phyloP scores from a whole-genome alignment of 805 yeast genomes.

The Candida nonsorbophila region DNA sequence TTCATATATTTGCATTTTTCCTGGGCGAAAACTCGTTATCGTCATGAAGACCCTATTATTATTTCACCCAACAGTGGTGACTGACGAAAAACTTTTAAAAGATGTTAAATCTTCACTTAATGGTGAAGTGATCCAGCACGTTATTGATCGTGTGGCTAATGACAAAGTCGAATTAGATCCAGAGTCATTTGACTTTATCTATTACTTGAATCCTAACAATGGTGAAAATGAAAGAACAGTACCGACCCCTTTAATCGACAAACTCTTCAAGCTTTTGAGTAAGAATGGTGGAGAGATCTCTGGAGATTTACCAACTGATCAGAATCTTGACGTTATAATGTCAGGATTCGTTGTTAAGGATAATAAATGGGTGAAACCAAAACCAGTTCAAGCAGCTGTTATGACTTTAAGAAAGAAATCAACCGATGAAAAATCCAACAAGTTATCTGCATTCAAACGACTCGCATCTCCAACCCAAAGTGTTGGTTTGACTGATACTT shows the following conservation, averaged over 20 bases:
- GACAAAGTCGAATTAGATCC: slow-evolving; percentile 34
- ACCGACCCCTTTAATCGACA: slow-evolving; percentile 20
- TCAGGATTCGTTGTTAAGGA: slow-evolving; percentile 55
- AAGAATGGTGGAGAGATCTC: slow-evolving; percentile 40
- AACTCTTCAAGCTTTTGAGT: slow-evolving; percentile 29
- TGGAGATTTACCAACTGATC: slow-evolving; percentile 51
- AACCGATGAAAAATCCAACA: slow-evolving; percentile 4
- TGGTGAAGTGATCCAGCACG: slow-evolving; percentile 39
- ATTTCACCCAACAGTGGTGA: slow-evolving; percentile 64
- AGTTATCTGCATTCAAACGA: slow-evolving; percentile 9
- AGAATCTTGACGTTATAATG: slow-evolving; percentile 57
- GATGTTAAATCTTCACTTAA: slow-evolving; percentile 26
- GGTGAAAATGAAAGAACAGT: slow-evolving; percentile 37
- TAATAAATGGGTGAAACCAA: slow-evolving; percentile 52
- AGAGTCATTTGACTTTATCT: slow-evolving; percentile 37
- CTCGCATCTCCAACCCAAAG: slow-evolving; percentile 12
- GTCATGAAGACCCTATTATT: slow-evolving; percentile 26
- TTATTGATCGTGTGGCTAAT: slow-evolving; percentile 54
- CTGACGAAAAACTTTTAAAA: slow-evolving; percentile 45
- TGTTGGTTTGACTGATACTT: slow-evolving; percentile 40
- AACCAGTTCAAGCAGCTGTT: slow-evolving; percentile 20
- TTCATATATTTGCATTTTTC: too few species aligned
- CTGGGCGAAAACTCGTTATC: too few species aligned
- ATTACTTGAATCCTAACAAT: slow-evolving; percentile 52
- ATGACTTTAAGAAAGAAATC: slow-evolving; percentile 25